phyloP scores from a whole-genome alignment of 108 stramenopile genomes.

The Cyclotella kingstonii region DNA sequence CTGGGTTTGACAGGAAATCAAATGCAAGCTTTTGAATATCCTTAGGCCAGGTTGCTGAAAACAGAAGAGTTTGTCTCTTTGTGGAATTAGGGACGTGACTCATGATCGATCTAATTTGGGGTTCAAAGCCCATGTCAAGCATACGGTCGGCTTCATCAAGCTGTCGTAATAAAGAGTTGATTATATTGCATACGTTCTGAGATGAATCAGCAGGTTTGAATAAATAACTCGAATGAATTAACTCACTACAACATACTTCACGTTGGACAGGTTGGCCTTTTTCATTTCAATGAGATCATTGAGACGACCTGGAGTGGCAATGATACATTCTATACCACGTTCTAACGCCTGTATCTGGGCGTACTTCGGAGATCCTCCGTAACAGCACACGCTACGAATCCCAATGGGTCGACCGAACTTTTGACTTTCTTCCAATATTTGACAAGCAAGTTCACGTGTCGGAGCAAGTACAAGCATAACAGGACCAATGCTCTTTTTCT shows the following conservation, averaged over 20 bases:
- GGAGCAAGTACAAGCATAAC: slow-evolving; percentile 91
- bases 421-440: slow-evolving; percentile 95
- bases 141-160: slow-evolving; percentile 58
- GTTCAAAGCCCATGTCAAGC: slow-evolving; percentile 99
- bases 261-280: slow-evolving; percentile 74
- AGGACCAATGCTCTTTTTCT: slow-evolving; percentile 37
- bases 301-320: slow-evolving; percentile 97
- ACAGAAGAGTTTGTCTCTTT: slow-evolving; percentile 93
- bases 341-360: slow-evolving; percentile 86
- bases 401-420: slow-evolving; percentile 93
- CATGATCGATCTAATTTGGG: slow-evolving; percentile 97
- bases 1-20: slow-evolving; percentile 95
- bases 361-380: slow-evolving; percentile 94
- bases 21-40: slow-evolving; percentile 96
- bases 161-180: slow-evolving; percentile 16
- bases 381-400: slow-evolving; percentile 93
- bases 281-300: slow-evolving; percentile 97
- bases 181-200: background rate
- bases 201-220: slow-evolving; percentile 1
- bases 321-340: slow-evolving; percentile 88
- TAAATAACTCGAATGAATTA: slow-evolving; percentile 14
- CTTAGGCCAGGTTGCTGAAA: slow-evolving; percentile 98
- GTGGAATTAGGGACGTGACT: slow-evolving; percentile 65
- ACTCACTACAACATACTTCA: slow-evolving; percentile 83
- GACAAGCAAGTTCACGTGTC: slow-evolving; percentile 97